Evolutionary conservation across 2,329 filamentous ascomycete genomes (phyloP).

Genomic region (Fusarium sp.): DNA sequence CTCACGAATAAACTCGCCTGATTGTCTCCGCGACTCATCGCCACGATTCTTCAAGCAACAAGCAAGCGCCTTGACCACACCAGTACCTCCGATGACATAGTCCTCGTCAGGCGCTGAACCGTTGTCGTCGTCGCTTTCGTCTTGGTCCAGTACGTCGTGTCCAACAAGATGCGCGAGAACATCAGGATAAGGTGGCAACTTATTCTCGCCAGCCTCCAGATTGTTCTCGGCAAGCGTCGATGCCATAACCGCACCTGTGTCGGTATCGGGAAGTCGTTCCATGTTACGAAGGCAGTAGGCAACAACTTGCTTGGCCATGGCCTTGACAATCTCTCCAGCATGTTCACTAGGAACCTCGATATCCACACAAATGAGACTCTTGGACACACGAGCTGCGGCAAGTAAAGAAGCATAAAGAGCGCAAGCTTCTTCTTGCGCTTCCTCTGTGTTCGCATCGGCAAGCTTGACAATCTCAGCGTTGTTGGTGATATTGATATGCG

Average conservation of each 20-base stretch:
- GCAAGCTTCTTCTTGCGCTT: constrained; percentile 89
- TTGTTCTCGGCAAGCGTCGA: constrained; percentile 56
- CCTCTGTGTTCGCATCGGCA: constrained; percentile 80
- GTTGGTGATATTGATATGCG: constrained; percentile 87
- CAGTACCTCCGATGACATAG: constrained; percentile 95
- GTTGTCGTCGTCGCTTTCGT: constrained; percentile 67
- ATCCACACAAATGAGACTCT: constrained; percentile 87
- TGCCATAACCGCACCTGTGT: constrained; percentile 63
- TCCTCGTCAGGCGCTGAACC: constrained; percentile 86
- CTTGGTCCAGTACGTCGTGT: constrained; percentile 65
- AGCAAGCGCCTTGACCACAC: constrained; percentile 91
- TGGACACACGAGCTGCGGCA: constrained; percentile 85
- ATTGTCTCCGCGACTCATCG: constrained; percentile 68
- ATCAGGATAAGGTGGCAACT: constrained; percentile 71
- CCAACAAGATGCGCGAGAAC: constrained; percentile 90
- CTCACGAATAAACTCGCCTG: constrained; percentile 65
- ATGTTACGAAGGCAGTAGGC: constrained; percentile 94
- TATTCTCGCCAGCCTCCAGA: constrained; percentile 45
- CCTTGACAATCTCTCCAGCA: constrained; percentile 91
- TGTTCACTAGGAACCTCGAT: constrained; percentile 86
- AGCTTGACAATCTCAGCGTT: constrained; percentile 79
- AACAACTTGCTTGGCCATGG: constrained; percentile 92
- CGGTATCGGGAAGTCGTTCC: constrained; percentile 78
- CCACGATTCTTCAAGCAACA: constrained; percentile 87
- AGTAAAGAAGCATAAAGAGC: constrained; percentile 93